phyloP scores from a whole-genome alignment of 129 eudicot species.

The Flaveria robusta region DNA sequence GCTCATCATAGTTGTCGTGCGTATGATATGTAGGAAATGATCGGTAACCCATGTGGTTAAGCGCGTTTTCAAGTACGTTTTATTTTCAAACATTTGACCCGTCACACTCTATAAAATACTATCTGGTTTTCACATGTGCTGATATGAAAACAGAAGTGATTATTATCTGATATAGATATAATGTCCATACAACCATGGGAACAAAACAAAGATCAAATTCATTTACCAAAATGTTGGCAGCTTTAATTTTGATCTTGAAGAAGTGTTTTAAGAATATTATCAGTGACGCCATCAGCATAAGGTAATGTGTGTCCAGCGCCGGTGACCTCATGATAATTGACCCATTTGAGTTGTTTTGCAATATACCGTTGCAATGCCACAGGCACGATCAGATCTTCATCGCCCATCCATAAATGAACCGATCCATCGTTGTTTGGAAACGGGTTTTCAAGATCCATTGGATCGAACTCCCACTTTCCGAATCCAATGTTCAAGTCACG shows the following conservation, averaged over 20 bases:
- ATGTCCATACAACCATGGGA: background rate
- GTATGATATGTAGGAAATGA: too few relatives aligned
- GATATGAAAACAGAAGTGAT: too few relatives aligned
- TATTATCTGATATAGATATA: background rate
- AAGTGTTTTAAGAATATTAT: constrained; percentile 48
- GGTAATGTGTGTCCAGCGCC: constrained; percentile 66
- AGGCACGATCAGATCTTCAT: constrained; percentile 57
- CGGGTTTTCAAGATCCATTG: constrained; percentile 55
- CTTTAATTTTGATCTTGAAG: background rate
- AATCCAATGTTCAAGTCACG: constrained; percentile 67
- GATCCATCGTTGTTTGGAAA: constrained; percentile 52
- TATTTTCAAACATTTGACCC: too few relatives aligned
- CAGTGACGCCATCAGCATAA: constrained; percentile 46
- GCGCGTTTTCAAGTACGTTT: too few relatives aligned
- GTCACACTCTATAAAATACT: background rate
- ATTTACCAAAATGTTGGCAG: background rate
- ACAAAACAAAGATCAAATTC: background rate
- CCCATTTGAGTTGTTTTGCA: constrained; percentile 63
- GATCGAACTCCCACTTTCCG: constrained; percentile 83
- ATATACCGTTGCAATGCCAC: constrained; percentile 62
- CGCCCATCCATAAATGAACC: constrained; percentile 80
- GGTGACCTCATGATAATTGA: constrained; percentile 68
- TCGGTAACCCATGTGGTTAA: too few relatives aligned
- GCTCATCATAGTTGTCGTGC: background rate
- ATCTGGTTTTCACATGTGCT: background rate